phyloP scores from a whole-genome alignment of 371 early-diverging fungal species.

The Mucor racemosus region DNA sequence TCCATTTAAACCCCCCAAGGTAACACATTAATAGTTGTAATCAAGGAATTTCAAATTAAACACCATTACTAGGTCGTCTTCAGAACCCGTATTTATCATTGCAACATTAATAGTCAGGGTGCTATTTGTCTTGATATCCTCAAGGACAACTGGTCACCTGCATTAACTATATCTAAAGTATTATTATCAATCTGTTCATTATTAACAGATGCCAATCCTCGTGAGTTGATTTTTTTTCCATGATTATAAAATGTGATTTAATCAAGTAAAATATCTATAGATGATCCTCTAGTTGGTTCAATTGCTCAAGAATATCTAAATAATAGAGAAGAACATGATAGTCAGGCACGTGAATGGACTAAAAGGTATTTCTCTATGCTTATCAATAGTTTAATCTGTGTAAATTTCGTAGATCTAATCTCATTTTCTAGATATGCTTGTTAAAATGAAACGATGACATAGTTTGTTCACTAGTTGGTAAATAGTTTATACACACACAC shows the following conservation, averaged over 20 bases:
- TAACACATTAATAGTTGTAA: conserved; percentile 24
- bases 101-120: conserved; percentile 99
- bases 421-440: conserved; percentile 20
- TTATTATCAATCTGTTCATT: conserved; percentile 97
- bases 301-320: conserved; percentile 93
- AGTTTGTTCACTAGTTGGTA: neutral
- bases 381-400: conserved; percentile 4
- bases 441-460: conserved; percentile 5
- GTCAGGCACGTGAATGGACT: conserved; percentile 94
- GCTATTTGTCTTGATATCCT: conserved; percentile 98
- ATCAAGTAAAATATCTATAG: conserved; percentile 37
- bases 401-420: conserved; percentile 18
- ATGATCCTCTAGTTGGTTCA: conserved; percentile 90
- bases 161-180: conserved; percentile 97
- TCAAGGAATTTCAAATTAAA: conserved; percentile 9
- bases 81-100: conserved; percentile 97
- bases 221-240: conserved; percentile 29
- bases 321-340: conserved; percentile 89
- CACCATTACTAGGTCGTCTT: conserved; percentile 76
- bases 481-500: neutral
- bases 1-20: conserved; percentile 99
- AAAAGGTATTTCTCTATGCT: conserved; percentile 57
- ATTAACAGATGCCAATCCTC: conserved; percentile 98
- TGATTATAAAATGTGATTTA: neutral
- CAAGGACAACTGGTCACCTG: conserved; percentile 99